Percentiles rank a stretch among this genome's conserved stretches.
These are phyloP conservation scores for Stagonosporopsis tanaceti DNA, from an alignment of 2,329 filamentous ascomycete genomes.

Conservation along the genomic window DNA sequence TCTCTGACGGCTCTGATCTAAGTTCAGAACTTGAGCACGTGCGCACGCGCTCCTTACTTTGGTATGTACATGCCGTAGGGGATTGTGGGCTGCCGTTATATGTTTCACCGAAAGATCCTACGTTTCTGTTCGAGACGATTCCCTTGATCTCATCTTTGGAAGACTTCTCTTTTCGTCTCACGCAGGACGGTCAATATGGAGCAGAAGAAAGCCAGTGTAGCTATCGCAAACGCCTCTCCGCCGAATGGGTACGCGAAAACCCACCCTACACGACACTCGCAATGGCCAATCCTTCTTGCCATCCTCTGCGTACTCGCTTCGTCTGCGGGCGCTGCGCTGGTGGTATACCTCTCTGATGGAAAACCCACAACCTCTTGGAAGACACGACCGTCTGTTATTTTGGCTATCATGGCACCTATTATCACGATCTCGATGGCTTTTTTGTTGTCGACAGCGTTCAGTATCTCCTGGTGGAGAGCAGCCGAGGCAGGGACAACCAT, in stretches of 20 bases:
- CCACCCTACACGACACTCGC: background rate
- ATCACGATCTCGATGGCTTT: conserved; percentile 1
- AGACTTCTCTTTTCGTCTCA: too few relatives aligned
- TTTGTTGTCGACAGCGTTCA: conserved; percentile 5
- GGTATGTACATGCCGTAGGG: background rate
- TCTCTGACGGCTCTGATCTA: background rate
- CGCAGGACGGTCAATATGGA: background rate
- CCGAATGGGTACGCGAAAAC: background rate
- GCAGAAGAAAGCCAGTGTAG: background rate
- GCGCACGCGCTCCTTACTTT: background rate
- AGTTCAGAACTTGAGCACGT: background rate
- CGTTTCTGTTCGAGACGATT: too few relatives aligned
- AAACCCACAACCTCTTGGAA: conserved; percentile 9
- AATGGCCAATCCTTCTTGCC: conserved; percentile 5
- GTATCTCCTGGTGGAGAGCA: conserved; percentile 8
- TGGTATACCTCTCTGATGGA: conserved; percentile 4
- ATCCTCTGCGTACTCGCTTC: conserved; percentile 2
- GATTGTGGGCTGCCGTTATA: background rate
- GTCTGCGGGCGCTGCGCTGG: conserved; percentile 1
- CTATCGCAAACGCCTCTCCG: background rate
- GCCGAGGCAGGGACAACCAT: conserved; percentile 6
- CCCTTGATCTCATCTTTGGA: too few relatives aligned
- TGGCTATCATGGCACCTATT: conserved; percentile 6
- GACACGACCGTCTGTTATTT: conserved; percentile 3
- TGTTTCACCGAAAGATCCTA: background rate